Percentiles rank a stretch among this genome's conserved stretches.
phyloP scores from a whole-genome alignment of 2,329 filamentous ascomycete genomes.

The Pestalotiopsis sp. region DNA sequence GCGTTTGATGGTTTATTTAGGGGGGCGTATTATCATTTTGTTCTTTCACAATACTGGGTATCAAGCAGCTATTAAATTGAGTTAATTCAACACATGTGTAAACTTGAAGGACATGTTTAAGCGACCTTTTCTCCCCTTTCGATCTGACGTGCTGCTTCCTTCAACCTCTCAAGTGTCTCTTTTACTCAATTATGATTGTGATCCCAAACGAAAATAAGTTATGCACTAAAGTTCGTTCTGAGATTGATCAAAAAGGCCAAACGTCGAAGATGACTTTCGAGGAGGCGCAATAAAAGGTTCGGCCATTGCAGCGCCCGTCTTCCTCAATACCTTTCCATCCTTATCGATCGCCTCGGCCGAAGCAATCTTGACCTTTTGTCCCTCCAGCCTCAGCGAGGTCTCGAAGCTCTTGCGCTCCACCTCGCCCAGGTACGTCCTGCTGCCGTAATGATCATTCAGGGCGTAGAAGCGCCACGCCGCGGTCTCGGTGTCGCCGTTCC shows the following conservation, averaged over 20 bases:
- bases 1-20: no score
- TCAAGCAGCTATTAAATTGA: no score
- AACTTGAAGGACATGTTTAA: no score
- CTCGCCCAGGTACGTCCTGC: slow-evolving; percentile 39
- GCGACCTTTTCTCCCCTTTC: no score
- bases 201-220: no score
- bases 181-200: no score
- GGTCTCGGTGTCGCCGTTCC: slow-evolving; percentile 54
- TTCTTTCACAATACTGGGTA: no score
- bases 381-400: slow-evolving; percentile 32
- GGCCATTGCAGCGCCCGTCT: slow-evolving; percentile 21
- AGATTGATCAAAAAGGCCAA: background rate
- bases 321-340: slow-evolving; percentile 22
- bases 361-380: slow-evolving; percentile 18
- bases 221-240: background rate
- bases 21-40: no score
- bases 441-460: slow-evolving; percentile 33
- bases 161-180: no score
- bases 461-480: slow-evolving; percentile 52
- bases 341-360: slow-evolving; percentile 28
- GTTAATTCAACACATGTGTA: no score
- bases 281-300: slow-evolving; percentile 23
- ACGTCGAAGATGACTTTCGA: background rate
- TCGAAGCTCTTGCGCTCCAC: slow-evolving; percentile 45
- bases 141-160: no score